These are phyloP conservation scores for Backusella macrospora DNA, from an alignment of 192 early-diverging fungal species.

Conservation along the genomic window DNA sequence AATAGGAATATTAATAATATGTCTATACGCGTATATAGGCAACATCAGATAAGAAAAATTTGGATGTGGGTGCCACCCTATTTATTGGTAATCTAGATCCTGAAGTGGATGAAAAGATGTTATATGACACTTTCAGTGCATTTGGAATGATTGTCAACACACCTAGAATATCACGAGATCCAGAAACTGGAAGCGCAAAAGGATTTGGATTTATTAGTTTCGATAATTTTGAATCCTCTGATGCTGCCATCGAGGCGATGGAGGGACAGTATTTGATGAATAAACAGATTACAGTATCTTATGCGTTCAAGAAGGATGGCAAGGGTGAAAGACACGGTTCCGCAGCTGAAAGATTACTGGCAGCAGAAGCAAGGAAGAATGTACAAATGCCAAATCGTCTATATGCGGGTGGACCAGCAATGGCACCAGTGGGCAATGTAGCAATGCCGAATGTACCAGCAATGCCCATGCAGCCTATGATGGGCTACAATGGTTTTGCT, in stretches of 20 bases:
- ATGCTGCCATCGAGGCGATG: constrained; percentile 98
- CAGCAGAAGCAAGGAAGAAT: constrained; percentile 86
- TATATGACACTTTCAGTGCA: constrained; percentile 93
- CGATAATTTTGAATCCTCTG: constrained; percentile 93
- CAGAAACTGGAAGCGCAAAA: constrained; percentile 82
- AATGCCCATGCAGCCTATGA: constrained; percentile 16
- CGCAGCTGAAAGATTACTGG: constrained; percentile 92
- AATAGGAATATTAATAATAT: not conserved
- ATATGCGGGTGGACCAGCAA: constrained; percentile 60
- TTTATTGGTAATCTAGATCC: constrained; percentile 97
- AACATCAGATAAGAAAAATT: constrained; percentile 76
- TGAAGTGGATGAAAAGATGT: constrained; percentile 85
- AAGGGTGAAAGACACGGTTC: constrained; percentile 97
- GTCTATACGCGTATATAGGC: constrained; percentile 42
- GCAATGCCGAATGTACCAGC: constrained; percentile 11
- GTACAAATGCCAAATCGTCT: constrained; percentile 69
- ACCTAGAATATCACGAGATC: constrained; percentile 85
- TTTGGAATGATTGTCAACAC: constrained; percentile 92
- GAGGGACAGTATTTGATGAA: constrained; percentile 96
- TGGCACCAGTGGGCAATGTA: constrained; percentile 14
- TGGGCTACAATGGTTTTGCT: not conserved
- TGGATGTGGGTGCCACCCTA: constrained; percentile 95
- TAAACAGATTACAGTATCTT: constrained; percentile 87
- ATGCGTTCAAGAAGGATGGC: constrained; percentile 98
- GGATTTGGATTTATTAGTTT: constrained; percentile 94